A percentile compares a stretch with the other conserved stretches of the same genome.
Evolutionary conservation across 2,329 filamentous ascomycete species (phyloP).

Genomic region (Diaporthe caulivora): DNA sequence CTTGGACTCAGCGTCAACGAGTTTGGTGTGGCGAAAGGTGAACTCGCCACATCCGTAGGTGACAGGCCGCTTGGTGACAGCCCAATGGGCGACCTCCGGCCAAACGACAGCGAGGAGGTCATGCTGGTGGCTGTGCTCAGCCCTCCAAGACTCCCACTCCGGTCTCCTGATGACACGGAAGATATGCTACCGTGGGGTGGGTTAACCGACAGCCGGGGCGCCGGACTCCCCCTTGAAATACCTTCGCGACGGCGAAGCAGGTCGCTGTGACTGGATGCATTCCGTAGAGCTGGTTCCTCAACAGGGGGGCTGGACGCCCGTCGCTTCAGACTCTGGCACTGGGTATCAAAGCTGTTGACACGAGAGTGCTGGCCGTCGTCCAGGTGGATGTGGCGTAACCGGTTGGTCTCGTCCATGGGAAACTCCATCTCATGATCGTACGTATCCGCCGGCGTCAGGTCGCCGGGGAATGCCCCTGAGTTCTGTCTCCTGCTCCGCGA

Average conservation of each 20-base stretch:
- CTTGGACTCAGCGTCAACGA: slow-evolving; percentile 64
- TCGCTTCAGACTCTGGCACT: slow-evolving; percentile 64
- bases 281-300: slow-evolving; percentile 58
- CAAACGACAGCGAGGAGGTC: slow-evolving; percentile 57
- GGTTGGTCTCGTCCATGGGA: slow-evolving; percentile 59
- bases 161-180: slow-evolving; percentile 57
- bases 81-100: slow-evolving; percentile 60
- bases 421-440: slow-evolving; percentile 62
- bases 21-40: slow-evolving; percentile 62
- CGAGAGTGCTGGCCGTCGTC: slow-evolving; percentile 52
- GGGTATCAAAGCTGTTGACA: slow-evolving; percentile 48
- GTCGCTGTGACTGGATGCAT: slow-evolving; percentile 56
- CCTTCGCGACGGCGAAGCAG: slow-evolving; percentile 62
- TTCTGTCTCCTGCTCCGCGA: slow-evolving; percentile 61
- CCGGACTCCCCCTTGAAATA: slow-evolving; percentile 64
- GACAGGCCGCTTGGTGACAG: slow-evolving; percentile 64
- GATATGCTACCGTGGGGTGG: slow-evolving; percentile 56
- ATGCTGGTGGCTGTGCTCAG: slow-evolving; percentile 57
- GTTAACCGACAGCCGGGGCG: slow-evolving; percentile 61
- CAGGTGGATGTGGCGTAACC: slow-evolving; percentile 57
- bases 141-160: slow-evolving; percentile 63
- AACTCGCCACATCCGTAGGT: slow-evolving; percentile 57
- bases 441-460: slow-evolving; percentile 58
- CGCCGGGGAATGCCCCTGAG: slow-evolving; percentile 59
- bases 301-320: slow-evolving; percentile 67